Evolutionary conservation across 495 filamentous ascomycete genomes (phyloP).

Genomic region (Penicillium steckii): DNA sequence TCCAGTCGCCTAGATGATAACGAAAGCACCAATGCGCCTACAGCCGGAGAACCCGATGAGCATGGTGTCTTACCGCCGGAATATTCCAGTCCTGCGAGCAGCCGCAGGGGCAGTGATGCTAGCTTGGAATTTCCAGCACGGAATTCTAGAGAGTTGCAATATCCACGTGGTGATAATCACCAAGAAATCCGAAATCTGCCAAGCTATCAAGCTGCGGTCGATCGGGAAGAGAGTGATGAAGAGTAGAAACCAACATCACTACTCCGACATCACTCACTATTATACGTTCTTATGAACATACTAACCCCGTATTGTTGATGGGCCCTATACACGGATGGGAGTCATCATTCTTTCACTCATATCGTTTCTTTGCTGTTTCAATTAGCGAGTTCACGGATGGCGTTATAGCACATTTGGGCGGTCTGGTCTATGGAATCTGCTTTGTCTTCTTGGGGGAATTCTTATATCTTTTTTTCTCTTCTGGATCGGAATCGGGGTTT

Average conservation of each 20-base stretch:
- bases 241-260: constrained; percentile 31
- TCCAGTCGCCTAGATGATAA: constrained; percentile 55
- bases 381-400: constrained; percentile 30
- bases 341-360: not conserved
- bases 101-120: constrained; percentile 52
- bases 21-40: constrained; percentile 15
- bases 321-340: constrained; percentile 5
- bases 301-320: not conserved
- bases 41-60: constrained; percentile 12
- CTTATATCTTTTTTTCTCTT: constrained; percentile 1
- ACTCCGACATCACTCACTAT: constrained; percentile 30
- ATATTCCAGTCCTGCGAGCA: constrained; percentile 68
- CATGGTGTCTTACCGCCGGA: constrained; percentile 58
- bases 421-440: constrained; percentile 7
- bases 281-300: constrained; percentile 18
- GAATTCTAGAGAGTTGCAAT: constrained; percentile 16
- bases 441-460: constrained; percentile 1
- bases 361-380: constrained; percentile 18
- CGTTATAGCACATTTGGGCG: constrained; percentile 21
- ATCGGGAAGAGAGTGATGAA: constrained; percentile 16
- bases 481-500: constrained; percentile 5
- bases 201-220: constrained; percentile 25
- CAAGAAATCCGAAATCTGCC: constrained; percentile 14
- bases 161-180: constrained; percentile 36
- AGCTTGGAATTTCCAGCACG: constrained; percentile 28